Percentiles rank a stretch among this genome's conserved stretches.
phyloP scores from a whole-genome alignment of 2,329 filamentous ascomycete genomes.

The Dactylonectria estremocensis region DNA sequence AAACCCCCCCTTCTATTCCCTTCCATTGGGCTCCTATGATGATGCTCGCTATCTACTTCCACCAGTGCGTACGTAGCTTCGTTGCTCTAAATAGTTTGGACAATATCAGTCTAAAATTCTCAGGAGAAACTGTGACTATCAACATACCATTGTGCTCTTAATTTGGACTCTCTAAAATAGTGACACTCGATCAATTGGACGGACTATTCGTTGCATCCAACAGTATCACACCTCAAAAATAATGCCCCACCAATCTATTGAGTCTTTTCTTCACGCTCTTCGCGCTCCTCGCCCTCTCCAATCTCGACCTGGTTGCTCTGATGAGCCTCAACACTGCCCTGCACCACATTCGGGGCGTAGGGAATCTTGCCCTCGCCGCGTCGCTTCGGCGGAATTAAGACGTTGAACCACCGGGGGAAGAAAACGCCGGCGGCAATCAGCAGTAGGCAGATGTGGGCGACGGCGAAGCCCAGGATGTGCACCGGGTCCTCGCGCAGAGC shows the following conservation, averaged over 20 bases:
- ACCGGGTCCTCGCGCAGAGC: slow-evolving; percentile 64
- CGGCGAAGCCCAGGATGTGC: slow-evolving; percentile 64
- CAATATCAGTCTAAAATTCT: no score
- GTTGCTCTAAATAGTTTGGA: no score
- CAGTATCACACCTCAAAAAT: not conserved
- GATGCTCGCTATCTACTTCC: no score
- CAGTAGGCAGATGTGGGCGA: slow-evolving; percentile 63
- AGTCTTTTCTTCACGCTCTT: slow-evolving; percentile 37
- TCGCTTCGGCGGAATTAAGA: slow-evolving; percentile 64
- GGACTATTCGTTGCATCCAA: no score
- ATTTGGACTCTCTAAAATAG: no score
- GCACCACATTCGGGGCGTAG: slow-evolving; percentile 45
- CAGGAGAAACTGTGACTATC: no score
- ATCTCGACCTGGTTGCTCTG: slow-evolving; percentile 38
- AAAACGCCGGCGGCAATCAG: slow-evolving; percentile 64
- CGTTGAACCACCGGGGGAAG: slow-evolving; percentile 68
- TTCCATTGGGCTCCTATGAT: no score
- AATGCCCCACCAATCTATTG: not conserved
- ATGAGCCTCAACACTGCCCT: slow-evolving; percentile 32
- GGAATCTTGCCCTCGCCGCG: slow-evolving; percentile 60
- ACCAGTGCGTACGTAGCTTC: no score
- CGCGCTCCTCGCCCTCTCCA: slow-evolving; percentile 34
- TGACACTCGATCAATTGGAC: no score
- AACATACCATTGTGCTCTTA: no score
- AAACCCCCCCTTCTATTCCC: no score